Evolutionary conservation across 495 filamentous ascomycete species (phyloP), one percentile per base, ranked within the genome.

Genomic region (Neurospora tetrasperma): DNA sequence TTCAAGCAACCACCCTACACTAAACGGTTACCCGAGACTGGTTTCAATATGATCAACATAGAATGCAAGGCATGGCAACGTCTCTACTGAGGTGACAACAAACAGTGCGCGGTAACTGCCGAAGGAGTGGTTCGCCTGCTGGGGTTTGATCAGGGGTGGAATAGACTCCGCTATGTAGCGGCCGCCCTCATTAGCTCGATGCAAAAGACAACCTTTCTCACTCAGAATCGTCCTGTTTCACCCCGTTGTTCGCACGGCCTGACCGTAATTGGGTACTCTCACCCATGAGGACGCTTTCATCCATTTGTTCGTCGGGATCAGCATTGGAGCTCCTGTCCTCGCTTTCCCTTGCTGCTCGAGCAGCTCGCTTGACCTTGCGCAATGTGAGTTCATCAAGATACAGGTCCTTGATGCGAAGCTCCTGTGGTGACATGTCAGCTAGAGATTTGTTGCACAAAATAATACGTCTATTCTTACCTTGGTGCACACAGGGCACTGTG

Each of bases 401-500:
- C 59, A 85, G 78, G 73, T 85, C 83, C 0, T 46, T 73, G 35
- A 81, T 74, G 8, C 74, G 74, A 8, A 85, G 71, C 46, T 81
- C 76, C 84, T 85, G 31, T 59, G 70, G 11, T 18, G 38, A 41
- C 44, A n/a, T 66, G 72, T 75, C 46, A 74, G 42, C 20, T 42
- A 18, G 38, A 44, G n/a, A 7, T 14, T 27, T n/a, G 12, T 42
- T 16, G 41, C 14, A 31, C 11, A 27, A 39, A 38, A 59, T 27
- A 44, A 8, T n/a, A 10, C 42, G 18, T 2, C 16, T 11, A 38
- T n/a, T 27, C 78, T 12, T 82, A 84, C 84, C 80, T 85, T 75
- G 41, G 76, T 76, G 76, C 85, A 86, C 7, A 84, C 81, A 8
- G 85, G 84, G 69, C 85, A 86, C 16, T 81, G 75, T 2, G 79